Evolutionary conservation across 305 asterid species (phyloP), one percentile per base, ranked within the genome.

Genomic region (Plantago coronopus): DNA sequence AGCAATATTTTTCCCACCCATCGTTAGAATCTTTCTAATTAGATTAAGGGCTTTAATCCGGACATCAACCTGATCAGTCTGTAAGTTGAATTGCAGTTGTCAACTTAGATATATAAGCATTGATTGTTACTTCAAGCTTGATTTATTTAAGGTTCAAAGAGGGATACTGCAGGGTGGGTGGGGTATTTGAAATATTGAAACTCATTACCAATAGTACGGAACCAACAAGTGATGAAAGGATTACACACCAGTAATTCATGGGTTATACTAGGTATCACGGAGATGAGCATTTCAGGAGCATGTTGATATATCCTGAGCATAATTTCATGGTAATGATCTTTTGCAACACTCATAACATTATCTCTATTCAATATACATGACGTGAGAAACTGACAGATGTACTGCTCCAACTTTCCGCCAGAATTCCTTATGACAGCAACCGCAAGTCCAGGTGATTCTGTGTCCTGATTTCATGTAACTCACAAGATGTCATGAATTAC

Each of bases 1-100:
- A 48, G 80, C 81, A 43, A 85, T 22, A 45, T 74, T 69, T 55
- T 75, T 83, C 57, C 95, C 95, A 58, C 81, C 91, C 78, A 81
- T 59, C 55, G 79, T 63, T 59, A 88, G 69, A 59, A 88, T 82
- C 72, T 81, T 82, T 69, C 74, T 79, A 25, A 88, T 65, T 73
- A 88, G 69, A 59, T 81, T 79, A 21, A 91, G 82, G 78, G 84
- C 96, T 79, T 83, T 91, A 68, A 91, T 86, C 58, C 98, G 89
- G 62, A 79, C 95, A 86, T 91, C 98, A 69, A 91, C 95, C 80
- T 91, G 94, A 76, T 91, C 96, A 51, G 86, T 88, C 98, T 91
- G 94, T 83, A 76, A 81, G 73, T 61, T 51, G 68, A 64, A 65
- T 59, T 42, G 64, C 16, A 54, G 42, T 38, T 69, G 54, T 65